Base-by-base conservation (phyloP, 1,284 basidiomycete genomes). In the Somion occarium region DNA sequence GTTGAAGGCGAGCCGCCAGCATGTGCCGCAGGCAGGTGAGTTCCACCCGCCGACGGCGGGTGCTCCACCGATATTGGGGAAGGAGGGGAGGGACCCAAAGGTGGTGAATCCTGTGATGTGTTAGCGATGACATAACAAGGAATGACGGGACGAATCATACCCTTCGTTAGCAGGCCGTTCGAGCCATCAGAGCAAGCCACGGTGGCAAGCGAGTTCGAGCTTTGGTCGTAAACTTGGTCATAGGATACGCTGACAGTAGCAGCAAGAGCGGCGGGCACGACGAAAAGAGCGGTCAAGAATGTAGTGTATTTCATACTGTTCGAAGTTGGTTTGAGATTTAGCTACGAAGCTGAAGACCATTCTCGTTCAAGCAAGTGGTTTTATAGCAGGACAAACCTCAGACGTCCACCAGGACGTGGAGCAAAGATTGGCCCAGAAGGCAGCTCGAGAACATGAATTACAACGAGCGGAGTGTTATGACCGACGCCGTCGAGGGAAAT, bases 181-280 rank as follows among this genome's bases (percentile, higher is more conserved):
- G 59, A 13, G 3, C 73, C 75, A 41, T 76, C 60, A 3, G 79
- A 80, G 59, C 79, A 80, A 3, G 78, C 68, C 38, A 78, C 68
- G 42, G 53, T 62, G 51, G 57, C 2, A 23, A 79, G 60, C 5
- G 71, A 64, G 45, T 58, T 54, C 9, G 50, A 50, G n/a, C 61
- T 46, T 20, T 69, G 56, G 61, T 78, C 76, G 61, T 79, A 82
- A 4, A 55, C 56, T 9, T 60, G 48, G 60, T 78, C 73, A 53
- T 69, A 76, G 13, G 71, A 69, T 25, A 75, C 59, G 48, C 73
- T 67, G 45, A 78, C 69, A 37, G 63, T 69, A 38, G 65, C 57
- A 19, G 61, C 56, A 44, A 25, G 20, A 22, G 50, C 27, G 18
- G 44, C 38, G 9, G 39, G 59, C 56, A 4, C 56, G 43, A 63